Conservation (phyloP, 2,329 filamentous ascomycete genomes). For the Aspergillus tubingensis region DNA sequence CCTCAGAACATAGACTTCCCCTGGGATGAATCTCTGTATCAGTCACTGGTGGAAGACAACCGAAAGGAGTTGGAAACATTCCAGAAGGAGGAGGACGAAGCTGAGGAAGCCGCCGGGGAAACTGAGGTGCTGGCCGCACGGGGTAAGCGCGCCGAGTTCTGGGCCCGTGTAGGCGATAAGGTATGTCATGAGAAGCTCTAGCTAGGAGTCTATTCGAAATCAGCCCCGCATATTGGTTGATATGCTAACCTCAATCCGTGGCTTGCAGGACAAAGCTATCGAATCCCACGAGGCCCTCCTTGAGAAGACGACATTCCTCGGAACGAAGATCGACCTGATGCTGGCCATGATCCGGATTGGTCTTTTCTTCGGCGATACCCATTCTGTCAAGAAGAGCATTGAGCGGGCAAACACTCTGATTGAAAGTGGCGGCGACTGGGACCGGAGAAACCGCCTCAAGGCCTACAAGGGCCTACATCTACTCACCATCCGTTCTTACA, state of each 20-base stretch:
- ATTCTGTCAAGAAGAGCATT: conserved; percentile 89
- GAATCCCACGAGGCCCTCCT: conserved; percentile 89
- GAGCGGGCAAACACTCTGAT: conserved; percentile 87
- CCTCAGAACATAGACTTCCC: conserved; percentile 68
- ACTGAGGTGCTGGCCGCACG: conserved; percentile 90
- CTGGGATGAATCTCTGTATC: conserved; percentile 90
- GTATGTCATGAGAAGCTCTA: conserved; percentile 48
- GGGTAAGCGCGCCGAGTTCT: conserved; percentile 95
- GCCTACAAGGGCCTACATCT: conserved; percentile 95
- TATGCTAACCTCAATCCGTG: conserved; percentile 4
- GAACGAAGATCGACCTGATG: conserved; percentile 95
- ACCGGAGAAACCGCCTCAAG: conserved; percentile 96
- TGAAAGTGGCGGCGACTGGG: conserved; percentile 96
- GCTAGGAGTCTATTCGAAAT: neutral
- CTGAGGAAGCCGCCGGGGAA: conserved; percentile 92
- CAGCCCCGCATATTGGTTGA: neutral
- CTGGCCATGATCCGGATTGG: conserved; percentile 94
- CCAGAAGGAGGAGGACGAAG: conserved; percentile 89
- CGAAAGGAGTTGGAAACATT: conserved; percentile 73
- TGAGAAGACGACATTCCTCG: conserved; percentile 95
- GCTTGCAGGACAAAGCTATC: conserved; percentile 81
- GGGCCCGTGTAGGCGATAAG: conserved; percentile 94
- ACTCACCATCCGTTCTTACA: conserved; percentile 88
- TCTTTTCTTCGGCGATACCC: conserved; percentile 92
- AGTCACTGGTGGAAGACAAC: conserved; percentile 73